phyloP scores from a whole-genome alignment of 768 basidiomycete genomes.

The Ramaria sp. region DNA sequence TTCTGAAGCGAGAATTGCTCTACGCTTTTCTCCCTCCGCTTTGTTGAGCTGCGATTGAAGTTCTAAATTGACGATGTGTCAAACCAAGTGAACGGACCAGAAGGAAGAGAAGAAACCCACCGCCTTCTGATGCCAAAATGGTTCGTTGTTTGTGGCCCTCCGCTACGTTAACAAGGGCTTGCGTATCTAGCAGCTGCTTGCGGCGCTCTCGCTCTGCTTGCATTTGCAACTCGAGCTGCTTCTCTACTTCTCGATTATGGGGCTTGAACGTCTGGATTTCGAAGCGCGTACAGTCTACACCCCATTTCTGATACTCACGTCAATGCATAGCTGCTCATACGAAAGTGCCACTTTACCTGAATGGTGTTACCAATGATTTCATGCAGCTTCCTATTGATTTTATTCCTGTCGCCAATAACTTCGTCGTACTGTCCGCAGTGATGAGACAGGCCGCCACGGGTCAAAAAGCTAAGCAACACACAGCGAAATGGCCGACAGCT shows the following conservation, averaged over 20 bases:
- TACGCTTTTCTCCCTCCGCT: slow-evolving; percentile 43
- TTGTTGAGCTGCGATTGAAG: slow-evolving; percentile 42
- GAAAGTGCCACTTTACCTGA: slow-evolving; percentile 11
- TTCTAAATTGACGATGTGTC: slow-evolving; percentile 4
- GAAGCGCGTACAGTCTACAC: slow-evolving; percentile 46
- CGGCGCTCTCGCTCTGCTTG: slow-evolving; percentile 46
- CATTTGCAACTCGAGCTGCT: slow-evolving; percentile 51
- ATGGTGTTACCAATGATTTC: slow-evolving; percentile 40
- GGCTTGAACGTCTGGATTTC: slow-evolving; percentile 53
- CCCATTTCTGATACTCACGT: slow-evolving; percentile 32
- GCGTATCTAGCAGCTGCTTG: slow-evolving; percentile 47
- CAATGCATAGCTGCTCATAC: background rate
- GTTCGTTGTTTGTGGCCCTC: slow-evolving; percentile 48
- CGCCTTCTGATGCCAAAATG: slow-evolving; percentile 46
- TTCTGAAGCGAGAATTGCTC: slow-evolving; percentile 41
- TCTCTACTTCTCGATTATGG: slow-evolving; percentile 49
- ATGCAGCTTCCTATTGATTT: slow-evolving; percentile 37
- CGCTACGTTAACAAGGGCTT: slow-evolving; percentile 47
- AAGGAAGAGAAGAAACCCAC: slow-evolving; percentile 17
- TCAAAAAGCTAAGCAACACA: background rate
- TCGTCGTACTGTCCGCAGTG: slow-evolving; percentile 17
- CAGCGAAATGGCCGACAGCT: slow-evolving; percentile 30
- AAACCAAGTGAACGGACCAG: background rate
- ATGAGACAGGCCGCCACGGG: background rate
- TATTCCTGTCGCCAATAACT: slow-evolving; percentile 47